Base-by-base conservation (phyloP, 1,139 yeast species). In the Lizanozyma gosingica region DNA sequence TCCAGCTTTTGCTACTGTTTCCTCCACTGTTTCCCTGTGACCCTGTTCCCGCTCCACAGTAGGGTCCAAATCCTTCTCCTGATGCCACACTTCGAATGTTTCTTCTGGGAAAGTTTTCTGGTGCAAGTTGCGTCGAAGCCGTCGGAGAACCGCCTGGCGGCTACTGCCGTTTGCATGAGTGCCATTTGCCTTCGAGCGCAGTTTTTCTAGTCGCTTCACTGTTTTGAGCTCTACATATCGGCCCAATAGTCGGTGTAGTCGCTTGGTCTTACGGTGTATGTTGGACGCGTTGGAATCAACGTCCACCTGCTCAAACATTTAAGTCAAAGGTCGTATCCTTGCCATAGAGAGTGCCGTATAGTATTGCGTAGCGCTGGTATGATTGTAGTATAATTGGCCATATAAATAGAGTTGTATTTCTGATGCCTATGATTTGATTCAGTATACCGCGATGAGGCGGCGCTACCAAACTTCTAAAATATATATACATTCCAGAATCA, bases 51-150 rank as follows among this genome's bases (percentile, higher is more conserved):
- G n/a, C n/a, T n/a, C n/a, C n/a, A n/a, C n/a, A n/a, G n/a, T n/a
- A n/a, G n/a, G n/a, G n/a, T n/a, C n/a, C n/a, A n/a, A n/a, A n/a
- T n/a, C n/a, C n/a, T n/a, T n/a, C n/a, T n/a, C n/a, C n/a, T n/a
- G n/a, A 43, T 67, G 63, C 73, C 73, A 67, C 27, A 59, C 45
- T 44, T 67, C 73, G 43, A 51, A 67, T 0, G 71, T 59, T 35
- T 62, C 71, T 42, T 65, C 67, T 0, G 71, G 71, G 14, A 47
- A 45, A 4, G 4, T 14, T 35, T 17, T 35, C 17, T 35, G 14
- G 14, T 16, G 36, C n/a, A 41, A 45, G 6, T 46, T 11, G 11
- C 29, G 29, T 6, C 29, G 29, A 6, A 22, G 9, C 11, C 11
- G 29, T 6, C 11, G 29, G 6, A 6, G 29, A 22, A 22, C 11